A percentile compares a stretch with the other conserved stretches of the same genome.
Evolutionary conservation across 75 land plant genomes (phyloP).

Genomic region (Sequoiadendron giganteum): DNA sequence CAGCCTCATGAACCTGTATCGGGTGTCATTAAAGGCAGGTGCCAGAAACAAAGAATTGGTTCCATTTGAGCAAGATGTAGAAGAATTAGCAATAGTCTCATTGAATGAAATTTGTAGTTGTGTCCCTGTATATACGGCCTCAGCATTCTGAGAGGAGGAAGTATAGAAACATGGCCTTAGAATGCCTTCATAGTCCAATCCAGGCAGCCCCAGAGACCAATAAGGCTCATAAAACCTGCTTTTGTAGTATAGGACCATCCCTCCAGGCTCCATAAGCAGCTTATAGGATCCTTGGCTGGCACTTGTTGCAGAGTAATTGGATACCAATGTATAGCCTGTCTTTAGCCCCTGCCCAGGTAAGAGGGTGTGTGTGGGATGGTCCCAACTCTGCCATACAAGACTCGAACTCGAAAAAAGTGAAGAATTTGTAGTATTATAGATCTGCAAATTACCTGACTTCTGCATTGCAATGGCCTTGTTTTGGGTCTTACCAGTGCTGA

Average conservation of each 20-base stretch:
- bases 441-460: conserved; percentile 14
- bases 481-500: conserved; percentile 7
- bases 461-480: conserved; percentile 1
- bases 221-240: conserved; percentile 8
- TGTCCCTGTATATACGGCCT: background rate
- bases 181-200: conserved; percentile 13
- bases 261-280: conserved; percentile 22
- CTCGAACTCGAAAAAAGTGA: background rate
- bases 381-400: conserved; percentile 22
- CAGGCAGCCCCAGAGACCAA: conserved; percentile 10
- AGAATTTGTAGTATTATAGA: conserved; percentile 6
- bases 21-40: background rate
- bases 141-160: background rate
- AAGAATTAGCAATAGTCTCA: background rate
- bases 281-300: conserved; percentile 11
- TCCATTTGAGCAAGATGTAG: conserved; percentile 6
- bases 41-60: no score
- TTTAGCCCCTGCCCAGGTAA: conserved; percentile 8
- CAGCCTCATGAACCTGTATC: conserved; percentile 6
- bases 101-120: background rate
- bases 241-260: conserved; percentile 13
- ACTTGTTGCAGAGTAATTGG: background rate
- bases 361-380: conserved; percentile 19
- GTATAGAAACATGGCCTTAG: conserved; percentile 15
- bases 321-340: conserved; percentile 2